Percentiles rank a stretch among this genome's conserved stretches.
Evolutionary conservation across 139 green algal species (phyloP).

Genomic region (Protoeuglena noctilucae): DNA sequence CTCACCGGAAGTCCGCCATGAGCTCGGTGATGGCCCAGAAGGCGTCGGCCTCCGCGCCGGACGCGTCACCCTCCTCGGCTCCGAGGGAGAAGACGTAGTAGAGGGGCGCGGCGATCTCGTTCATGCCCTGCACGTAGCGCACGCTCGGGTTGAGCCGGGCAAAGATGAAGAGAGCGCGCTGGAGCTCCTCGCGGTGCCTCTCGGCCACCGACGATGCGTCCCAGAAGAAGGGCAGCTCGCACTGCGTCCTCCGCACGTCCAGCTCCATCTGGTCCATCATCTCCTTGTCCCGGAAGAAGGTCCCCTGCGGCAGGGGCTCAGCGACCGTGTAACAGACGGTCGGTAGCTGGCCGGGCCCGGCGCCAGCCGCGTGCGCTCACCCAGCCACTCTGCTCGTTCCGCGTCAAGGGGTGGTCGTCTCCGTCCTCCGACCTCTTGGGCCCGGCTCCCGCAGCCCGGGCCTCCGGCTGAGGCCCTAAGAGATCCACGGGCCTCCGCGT

Average conservation of each 20-base stretch:
- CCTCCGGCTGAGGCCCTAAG: too few species aligned
- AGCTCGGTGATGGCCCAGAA: constrained; percentile 10
- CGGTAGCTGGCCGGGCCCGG: too few species aligned
- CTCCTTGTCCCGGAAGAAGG: constrained; percentile 9
- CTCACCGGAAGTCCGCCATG: too few species aligned
- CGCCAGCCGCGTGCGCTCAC: too few species aligned
- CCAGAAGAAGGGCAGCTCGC: constrained; percentile 2
- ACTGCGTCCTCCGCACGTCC: constrained; percentile 8
- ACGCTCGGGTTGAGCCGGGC: constrained; percentile 11
- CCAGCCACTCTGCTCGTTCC: too few species aligned
- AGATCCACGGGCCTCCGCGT: too few species aligned
- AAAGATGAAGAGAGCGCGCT: constrained; percentile 10
- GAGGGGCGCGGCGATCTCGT: constrained; percentile 8
- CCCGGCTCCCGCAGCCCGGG: too few species aligned
- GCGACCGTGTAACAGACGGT: too few species aligned
- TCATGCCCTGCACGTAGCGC: constrained; percentile 12
- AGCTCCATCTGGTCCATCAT: constrained; percentile 9
- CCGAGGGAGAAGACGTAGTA: constrained; percentile 3
- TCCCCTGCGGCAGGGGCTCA: constrained; percentile 3
- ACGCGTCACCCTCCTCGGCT: not conserved
- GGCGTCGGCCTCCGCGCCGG: constrained; percentile 9
- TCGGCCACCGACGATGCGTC: not conserved
- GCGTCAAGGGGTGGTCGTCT: too few species aligned
- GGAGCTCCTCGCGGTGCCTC: constrained; percentile 5
- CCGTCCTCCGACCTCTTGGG: too few species aligned